Conservation (phyloP, 176 grass and related monocot genomes). For the Triticum aestivum region DNA sequence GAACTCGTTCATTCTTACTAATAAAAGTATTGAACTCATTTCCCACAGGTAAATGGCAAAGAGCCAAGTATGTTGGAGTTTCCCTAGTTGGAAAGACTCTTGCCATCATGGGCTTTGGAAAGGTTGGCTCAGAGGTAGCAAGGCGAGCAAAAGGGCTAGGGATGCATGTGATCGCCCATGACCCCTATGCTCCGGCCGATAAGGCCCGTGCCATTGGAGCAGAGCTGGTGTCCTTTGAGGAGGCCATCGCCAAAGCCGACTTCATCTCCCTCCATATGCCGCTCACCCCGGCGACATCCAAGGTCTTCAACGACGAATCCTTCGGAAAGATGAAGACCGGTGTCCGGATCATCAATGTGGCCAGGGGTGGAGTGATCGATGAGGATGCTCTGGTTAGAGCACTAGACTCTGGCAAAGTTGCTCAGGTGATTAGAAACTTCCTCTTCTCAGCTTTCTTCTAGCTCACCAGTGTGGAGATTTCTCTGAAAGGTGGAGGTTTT, state of each 20-base stretch:
- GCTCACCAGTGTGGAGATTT: background rate
- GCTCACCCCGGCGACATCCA: slow-evolving; percentile 63
- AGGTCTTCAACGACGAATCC: slow-evolving; percentile 88
- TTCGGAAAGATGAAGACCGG: slow-evolving; percentile 84
- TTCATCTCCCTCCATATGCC: slow-evolving; percentile 99
- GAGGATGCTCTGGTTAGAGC: slow-evolving; percentile 89
- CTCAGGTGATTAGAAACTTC: slow-evolving; percentile 62
- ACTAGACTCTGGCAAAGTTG: slow-evolving; percentile 81
- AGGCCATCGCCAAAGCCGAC: slow-evolving; percentile 74
- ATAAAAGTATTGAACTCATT: slow-evolving; percentile 9
- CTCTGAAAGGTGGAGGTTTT: slow-evolving; percentile 10
- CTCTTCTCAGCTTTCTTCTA: background rate
- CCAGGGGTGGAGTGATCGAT: slow-evolving; percentile 93
- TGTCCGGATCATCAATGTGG: slow-evolving; percentile 93
- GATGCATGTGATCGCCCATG: slow-evolving; percentile 92
- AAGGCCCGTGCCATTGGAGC: slow-evolving; percentile 78
- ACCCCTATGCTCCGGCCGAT: slow-evolving; percentile 85
- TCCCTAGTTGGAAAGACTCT: slow-evolving; percentile 92
- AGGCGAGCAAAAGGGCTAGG: slow-evolving; percentile 86
- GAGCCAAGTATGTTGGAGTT: slow-evolving; percentile 85
- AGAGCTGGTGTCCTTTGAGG: slow-evolving; percentile 86
- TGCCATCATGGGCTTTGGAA: slow-evolving; percentile 90
- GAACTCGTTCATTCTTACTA: background rate
- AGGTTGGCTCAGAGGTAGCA: slow-evolving; percentile 94
- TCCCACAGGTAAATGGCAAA: slow-evolving; percentile 81